A percentile compares a stretch with the other conserved stretches of the same genome.
These are phyloP conservation scores for Globisporangium lucens DNA, from an alignment of 352 stramenopile genomes.

Conservation along the genomic window DNA sequence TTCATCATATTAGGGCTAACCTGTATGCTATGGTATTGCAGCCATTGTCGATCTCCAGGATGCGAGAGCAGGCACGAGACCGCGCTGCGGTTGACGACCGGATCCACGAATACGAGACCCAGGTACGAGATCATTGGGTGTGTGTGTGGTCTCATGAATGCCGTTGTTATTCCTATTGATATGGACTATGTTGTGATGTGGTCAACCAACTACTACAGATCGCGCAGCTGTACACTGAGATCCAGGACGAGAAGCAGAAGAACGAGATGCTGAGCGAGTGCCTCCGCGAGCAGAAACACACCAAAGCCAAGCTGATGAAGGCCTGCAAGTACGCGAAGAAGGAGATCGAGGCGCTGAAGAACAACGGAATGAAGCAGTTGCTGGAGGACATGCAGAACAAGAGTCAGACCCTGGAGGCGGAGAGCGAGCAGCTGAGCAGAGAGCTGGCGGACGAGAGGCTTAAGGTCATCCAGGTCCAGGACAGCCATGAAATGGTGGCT, in stretches of 20 bases:
- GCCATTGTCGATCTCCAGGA: conserved; percentile 39
- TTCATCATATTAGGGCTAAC: not conserved
- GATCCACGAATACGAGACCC: conserved; percentile 69
- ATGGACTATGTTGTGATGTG: not conserved
- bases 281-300: conserved; percentile 61
- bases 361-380: conserved; percentile 62
- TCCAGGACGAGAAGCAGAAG: conserved; percentile 64
- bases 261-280: conserved; percentile 67
- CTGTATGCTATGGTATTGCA: conserved; percentile 6
- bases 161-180: not conserved
- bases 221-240: conserved; percentile 61
- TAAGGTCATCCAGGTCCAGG: conserved; percentile 12
- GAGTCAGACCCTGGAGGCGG: conserved; percentile 45
- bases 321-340: conserved; percentile 62
- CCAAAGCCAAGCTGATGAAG: conserved; percentile 73
- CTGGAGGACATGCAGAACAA: conserved; percentile 63
- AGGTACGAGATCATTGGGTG: conserved; percentile 23
- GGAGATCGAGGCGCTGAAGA: conserved; percentile 58
- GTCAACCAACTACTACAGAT: conserved; percentile 28
- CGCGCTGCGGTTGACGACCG: conserved; percentile 35
- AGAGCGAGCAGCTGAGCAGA: conserved; percentile 35
- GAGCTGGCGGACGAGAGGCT: conserved; percentile 33
- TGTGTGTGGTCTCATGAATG: not conserved
- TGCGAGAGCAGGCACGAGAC: conserved; percentile 28
- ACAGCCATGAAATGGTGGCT: not conserved